Conservation (phyloP, 768 basidiomycete genomes). For the Leccinum barrowsii region DNA sequence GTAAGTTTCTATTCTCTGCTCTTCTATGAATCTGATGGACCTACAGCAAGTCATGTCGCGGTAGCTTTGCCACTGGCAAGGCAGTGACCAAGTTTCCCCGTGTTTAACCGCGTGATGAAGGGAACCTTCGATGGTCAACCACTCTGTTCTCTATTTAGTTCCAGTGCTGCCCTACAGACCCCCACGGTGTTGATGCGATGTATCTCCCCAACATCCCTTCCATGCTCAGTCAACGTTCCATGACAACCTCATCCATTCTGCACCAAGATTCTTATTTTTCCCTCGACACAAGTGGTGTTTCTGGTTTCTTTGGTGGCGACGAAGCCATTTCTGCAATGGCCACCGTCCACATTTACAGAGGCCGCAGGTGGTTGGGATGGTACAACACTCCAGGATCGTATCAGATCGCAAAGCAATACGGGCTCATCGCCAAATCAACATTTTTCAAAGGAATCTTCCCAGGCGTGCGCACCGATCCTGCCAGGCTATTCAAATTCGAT, state of each 20-base stretch:
- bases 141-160: background rate
- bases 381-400: conserved; percentile 35
- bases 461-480: conserved; percentile 13
- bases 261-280: conserved; percentile 3
- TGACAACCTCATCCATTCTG: background rate
- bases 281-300: conserved; percentile 26
- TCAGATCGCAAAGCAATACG: conserved; percentile 25
- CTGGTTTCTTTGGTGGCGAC: conserved; percentile 31
- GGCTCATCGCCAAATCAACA: conserved; percentile 16
- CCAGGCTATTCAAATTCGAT: conserved; percentile 1
- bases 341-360: conserved; percentile 25
- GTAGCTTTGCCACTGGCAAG: background rate
- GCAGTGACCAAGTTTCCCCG: background rate
- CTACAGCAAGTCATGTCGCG: too few species aligned
- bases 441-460: conserved; percentile 12
- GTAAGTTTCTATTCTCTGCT: background rate
- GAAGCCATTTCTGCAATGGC: conserved; percentile 32
- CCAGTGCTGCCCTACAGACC: background rate
- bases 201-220: background rate
- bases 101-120: background rate
- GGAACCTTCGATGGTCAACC: background rate
- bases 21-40: background rate
- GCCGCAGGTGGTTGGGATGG: conserved; percentile 29
- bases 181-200: background rate
- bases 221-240: background rate